Evolutionary conservation across 441 rosid species (phyloP), one percentile per base, ranked within the genome.

Genomic region (Isatis lusitanica): DNA sequence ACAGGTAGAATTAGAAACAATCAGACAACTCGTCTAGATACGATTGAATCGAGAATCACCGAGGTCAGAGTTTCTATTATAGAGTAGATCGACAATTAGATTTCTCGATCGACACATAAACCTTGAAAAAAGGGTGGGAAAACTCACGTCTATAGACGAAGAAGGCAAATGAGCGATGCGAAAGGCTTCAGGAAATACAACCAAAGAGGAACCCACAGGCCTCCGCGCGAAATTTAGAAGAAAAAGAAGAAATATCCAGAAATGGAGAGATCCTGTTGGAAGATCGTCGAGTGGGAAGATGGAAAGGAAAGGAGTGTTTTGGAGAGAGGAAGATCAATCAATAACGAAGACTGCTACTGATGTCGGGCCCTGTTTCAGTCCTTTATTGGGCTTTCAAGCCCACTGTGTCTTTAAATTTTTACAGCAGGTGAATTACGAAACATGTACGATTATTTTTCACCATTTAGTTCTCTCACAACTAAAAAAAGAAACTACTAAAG

Each of bases 301-400:
- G 31, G 13, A 35, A 48, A 21, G 12, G 58, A n/a, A n/a, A n/a
- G 4, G 12, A 24, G 38, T n/a, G 52, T 36, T 24, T 26, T 21
- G 2, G 0, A 2, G 35, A 28, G 52, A 46, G 17, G 9, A 30
- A 30, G 17, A 64, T 31, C 31, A 9, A 55, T 18, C 36, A 3
- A 26, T 3, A 26, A 9, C 31, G 10, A 5, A 46, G 35, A 26
- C 35, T 6, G 2, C 24, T 1, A 36, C 40, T 8, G 10, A 12
- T 30, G n/a, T 59, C 21, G 6, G 66, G 66, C 10, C 12, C 16
- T 13, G 4, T 52, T 26, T 52, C 35, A 26, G 35, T 7, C 60
- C 17, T 7, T 48, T 50, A 38, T 38, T 48, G 31, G 51, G 60
- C 60, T 58, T 70, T 30, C 31, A 51, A 42, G 63, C 63, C 65